These are phyloP conservation scores for Terana coerulea DNA, from an alignment of 768 basidiomycete genomes.

Conservation along the genomic window DNA sequence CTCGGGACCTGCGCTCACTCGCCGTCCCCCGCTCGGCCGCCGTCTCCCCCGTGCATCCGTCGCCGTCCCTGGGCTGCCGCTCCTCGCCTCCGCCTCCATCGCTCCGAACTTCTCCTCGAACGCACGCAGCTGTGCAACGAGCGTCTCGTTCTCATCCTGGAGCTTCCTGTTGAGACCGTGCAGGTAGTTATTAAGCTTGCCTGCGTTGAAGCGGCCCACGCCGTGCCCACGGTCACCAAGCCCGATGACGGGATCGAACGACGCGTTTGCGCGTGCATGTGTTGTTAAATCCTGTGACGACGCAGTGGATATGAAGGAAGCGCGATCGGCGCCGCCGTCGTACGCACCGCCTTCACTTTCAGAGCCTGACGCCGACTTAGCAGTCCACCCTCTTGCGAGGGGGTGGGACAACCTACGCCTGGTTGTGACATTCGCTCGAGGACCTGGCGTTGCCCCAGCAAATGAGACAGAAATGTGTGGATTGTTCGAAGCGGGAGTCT, in stretches of 20 bases:
- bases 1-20: conserved; percentile 47
- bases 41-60: conserved; percentile 8
- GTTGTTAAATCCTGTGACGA: conserved; percentile 88
- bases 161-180: conserved; percentile 80
- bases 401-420: conserved; percentile 57
- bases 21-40: conserved; percentile 34
- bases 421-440: conserved; percentile 38
- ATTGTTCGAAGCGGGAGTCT: conserved; percentile 28
- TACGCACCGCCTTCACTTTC: conserved; percentile 25
- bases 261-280: conserved; percentile 76
- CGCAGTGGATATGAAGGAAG: conserved; percentile 72
- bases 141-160: conserved; percentile 78
- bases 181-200: conserved; percentile 81
- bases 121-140: conserved; percentile 50
- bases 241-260: conserved; percentile 82
- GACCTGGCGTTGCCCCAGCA: conserved; percentile 59
- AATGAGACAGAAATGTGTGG: conserved; percentile 48
- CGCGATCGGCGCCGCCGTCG: conserved; percentile 50
- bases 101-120: conserved; percentile 44
- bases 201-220: conserved; percentile 77
- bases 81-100: conserved; percentile 4
- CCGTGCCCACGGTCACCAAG: conserved; percentile 63
- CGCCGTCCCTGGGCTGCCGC: not conserved
- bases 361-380: conserved; percentile 21
- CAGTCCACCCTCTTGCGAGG: conserved; percentile 47